A percentile compares a stretch with the other conserved stretches of the same genome.
Evolutionary conservation across 208 protist species (phyloP).

Genomic region (Wallacemonas sp.): DNA sequence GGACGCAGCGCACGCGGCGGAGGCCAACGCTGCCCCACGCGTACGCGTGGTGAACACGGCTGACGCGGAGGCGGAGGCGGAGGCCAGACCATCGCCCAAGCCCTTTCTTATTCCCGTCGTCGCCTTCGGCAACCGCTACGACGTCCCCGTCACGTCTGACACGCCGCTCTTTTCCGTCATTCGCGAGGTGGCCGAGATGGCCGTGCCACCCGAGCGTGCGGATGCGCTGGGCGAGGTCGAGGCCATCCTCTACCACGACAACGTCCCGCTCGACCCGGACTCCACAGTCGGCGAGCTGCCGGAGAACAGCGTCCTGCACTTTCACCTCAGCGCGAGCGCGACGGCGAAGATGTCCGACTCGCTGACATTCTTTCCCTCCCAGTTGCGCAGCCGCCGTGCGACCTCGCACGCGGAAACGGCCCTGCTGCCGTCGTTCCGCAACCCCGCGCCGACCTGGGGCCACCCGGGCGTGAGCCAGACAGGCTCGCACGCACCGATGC

Average conservation of each 20-base stretch:
- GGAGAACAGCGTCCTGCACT: slow-evolving; percentile 38
- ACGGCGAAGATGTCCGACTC: slow-evolving; percentile 18
- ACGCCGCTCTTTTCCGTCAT: slow-evolving; percentile 40
- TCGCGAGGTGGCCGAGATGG: slow-evolving; percentile 48
- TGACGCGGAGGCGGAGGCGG: neutral
- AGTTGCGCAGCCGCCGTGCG: neutral
- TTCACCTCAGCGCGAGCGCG: slow-evolving; percentile 41
- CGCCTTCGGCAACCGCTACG: slow-evolving; percentile 31
- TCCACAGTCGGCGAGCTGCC: slow-evolving; percentile 38
- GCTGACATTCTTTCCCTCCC: slow-evolving; percentile 2
- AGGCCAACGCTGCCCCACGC: neutral
- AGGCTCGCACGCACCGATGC: neutral
- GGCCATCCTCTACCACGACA: slow-evolving; percentile 46
- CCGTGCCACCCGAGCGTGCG: slow-evolving; percentile 25
- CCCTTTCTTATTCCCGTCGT: slow-evolving; percentile 20
- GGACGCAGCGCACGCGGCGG: neutral
- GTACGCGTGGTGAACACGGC: neutral
- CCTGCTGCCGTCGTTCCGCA: slow-evolving; percentile 3
- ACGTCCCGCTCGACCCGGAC: slow-evolving; percentile 33
- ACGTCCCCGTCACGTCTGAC: slow-evolving; percentile 38
- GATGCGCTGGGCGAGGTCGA: slow-evolving; percentile 28
- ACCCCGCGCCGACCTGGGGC: neutral
- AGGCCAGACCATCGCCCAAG: neutral
- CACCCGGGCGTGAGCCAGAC: neutral
- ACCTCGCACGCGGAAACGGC: slow-evolving; percentile 5